Evolutionary conservation across 2,329 filamentous ascomycete species (phyloP), one percentile per base, ranked within the genome.

Genomic region (Fusarium newnesense): DNA sequence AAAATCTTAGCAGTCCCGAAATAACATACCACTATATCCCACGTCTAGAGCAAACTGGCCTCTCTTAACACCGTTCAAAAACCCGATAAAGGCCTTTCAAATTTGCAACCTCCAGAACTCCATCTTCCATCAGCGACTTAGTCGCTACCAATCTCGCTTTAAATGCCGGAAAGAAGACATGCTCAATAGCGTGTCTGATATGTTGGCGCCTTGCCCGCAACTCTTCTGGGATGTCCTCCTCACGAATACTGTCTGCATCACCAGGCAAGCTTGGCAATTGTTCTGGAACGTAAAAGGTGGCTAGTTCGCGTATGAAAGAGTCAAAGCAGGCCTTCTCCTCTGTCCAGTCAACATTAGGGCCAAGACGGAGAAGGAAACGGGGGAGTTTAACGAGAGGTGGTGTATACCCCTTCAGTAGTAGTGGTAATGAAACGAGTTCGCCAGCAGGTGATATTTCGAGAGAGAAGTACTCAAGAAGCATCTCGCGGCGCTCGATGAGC

Each of bases 381-480:
- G 96, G 96, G 5, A 99, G 87, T 81, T 98, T 99, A 21, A 91
- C 92, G 65, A 98, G 84, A 10, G 91, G 91, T 0, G 96, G 97
- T 12, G 90, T 93, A 80, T 99, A 99, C 2, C 94, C 95, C 82
- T 95, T 97, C 50, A 97, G 82, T 40, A 99, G 86, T 13, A 99
- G 86, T 1, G 96, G 97, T 21, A 99, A 92, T 36, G 91, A 91
- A 52, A 92, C 82, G 5, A 99, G 85, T 60, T 96, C 89, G 18
- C 95, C 96, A 1, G 92, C 86, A 2, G 91, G 89, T 1, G 93
- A 93, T 40, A 99, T 91, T 61, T 96, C 91, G 49, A 99, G 84
- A 2, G 92, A 93, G 81, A 99, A 98, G 82, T 99, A 99, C 81
- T 99, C 96, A 5, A 89, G 85, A 2, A 99, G 88, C 94, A 99